Evolutionary conservation across 129 eudicot genomes (phyloP).

Genomic region (Apium graveolens): DNA sequence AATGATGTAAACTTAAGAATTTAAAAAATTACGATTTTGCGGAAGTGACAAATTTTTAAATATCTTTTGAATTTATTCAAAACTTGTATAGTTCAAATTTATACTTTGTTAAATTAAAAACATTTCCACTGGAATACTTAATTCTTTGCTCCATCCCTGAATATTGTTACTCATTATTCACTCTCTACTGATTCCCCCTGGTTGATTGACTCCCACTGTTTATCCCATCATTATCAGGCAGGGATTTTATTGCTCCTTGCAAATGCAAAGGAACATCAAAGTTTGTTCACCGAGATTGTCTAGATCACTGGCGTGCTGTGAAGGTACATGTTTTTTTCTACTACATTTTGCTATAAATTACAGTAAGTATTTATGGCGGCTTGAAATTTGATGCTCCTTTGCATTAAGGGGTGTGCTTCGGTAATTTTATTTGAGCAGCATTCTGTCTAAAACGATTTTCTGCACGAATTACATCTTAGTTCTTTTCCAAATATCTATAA

Average conservation of each 20-base stretch:
- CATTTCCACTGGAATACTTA: neutral
- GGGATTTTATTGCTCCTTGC: constrained; percentile 98
- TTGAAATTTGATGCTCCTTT: neutral
- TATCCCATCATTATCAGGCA: constrained; percentile 39
- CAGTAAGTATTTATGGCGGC: neutral
- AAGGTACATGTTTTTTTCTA: constrained; percentile 34
- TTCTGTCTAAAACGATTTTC: neutral
- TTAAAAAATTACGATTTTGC: neutral
- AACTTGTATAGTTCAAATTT: neutral
- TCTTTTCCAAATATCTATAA: neutral
- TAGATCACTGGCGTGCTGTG: constrained; percentile 97
- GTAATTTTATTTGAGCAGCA: neutral
- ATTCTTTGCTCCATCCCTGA: neutral
- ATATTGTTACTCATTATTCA: neutral
- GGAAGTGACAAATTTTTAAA: neutral
- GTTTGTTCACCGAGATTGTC: constrained; percentile 91
- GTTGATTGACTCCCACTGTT: neutral
- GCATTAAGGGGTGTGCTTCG: neutral
- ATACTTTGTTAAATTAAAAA: neutral
- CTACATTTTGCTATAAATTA: too few relatives aligned
- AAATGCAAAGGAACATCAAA: constrained; percentile 97
- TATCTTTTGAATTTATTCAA: neutral
- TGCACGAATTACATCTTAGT: neutral
- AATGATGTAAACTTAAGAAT: neutral
- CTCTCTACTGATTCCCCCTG: neutral